phyloP scores from a whole-genome alignment of 768 basidiomycete species.

The Ramaria rubella region DNA sequence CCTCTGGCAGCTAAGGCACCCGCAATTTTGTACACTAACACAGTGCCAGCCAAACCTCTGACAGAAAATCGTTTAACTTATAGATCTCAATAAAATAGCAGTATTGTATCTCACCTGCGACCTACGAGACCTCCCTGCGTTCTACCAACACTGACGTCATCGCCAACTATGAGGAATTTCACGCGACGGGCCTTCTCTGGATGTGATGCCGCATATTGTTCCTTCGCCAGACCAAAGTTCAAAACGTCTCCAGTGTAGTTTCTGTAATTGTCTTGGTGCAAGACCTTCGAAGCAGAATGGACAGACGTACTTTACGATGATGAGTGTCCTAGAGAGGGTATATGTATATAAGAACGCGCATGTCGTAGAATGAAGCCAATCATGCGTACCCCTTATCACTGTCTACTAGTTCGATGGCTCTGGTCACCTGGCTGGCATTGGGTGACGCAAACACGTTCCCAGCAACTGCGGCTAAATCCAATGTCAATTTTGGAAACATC shows the following conservation, averaged over 20 bases:
- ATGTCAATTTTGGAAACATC: neutral
- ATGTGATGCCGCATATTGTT: slow-evolving; percentile 68
- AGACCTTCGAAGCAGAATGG: neutral
- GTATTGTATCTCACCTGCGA: slow-evolving; percentile 43
- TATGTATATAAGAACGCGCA: neutral
- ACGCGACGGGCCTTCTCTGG: slow-evolving; percentile 61
- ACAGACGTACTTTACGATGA: slow-evolving; percentile 66
- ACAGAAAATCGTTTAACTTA: neutral
- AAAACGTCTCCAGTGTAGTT: slow-evolving; percentile 90
- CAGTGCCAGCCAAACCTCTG: slow-evolving; percentile 77
- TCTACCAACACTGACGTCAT: slow-evolving; percentile 83
- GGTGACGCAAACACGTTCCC: slow-evolving; percentile 91
- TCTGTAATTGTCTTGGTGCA: slow-evolving; percentile 30
- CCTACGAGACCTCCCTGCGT: slow-evolving; percentile 82
- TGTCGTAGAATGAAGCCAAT: neutral
- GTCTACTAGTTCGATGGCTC: slow-evolving; percentile 70
- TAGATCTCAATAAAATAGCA: neutral
- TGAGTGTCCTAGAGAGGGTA: slow-evolving; percentile 50
- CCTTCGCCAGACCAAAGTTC: slow-evolving; percentile 86
- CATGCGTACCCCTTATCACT: slow-evolving; percentile 58
- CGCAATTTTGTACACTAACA: slow-evolving; percentile 85
- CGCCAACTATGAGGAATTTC: slow-evolving; percentile 77
- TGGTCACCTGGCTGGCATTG: slow-evolving; percentile 74
- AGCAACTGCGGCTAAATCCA: slow-evolving; percentile 61
- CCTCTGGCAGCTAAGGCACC: slow-evolving; percentile 73